These are phyloP conservation scores for Cinchona pubescens DNA, from an alignment of 257 asterid genomes.

Conservation along the genomic window DNA sequence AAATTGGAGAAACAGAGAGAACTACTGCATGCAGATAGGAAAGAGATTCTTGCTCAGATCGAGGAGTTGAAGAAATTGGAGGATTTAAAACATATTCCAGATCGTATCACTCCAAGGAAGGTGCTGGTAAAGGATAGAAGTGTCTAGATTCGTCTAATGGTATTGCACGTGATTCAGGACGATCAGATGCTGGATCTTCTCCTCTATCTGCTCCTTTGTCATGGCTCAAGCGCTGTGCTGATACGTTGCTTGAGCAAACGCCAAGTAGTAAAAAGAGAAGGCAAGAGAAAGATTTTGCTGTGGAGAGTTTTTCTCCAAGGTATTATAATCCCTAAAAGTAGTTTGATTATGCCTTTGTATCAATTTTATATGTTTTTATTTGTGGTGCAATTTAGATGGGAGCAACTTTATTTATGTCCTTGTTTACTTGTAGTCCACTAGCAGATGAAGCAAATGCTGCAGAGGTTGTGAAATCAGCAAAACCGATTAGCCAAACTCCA, in stretches of 20 bases:
- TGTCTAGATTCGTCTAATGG: conserved; percentile 41
- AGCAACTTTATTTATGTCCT: background rate
- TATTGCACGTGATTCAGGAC: conserved; percentile 30
- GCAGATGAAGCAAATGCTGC: conserved; percentile 29
- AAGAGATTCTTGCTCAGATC: conserved; percentile 69
- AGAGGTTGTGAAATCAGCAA: conserved; percentile 28
- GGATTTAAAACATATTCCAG: conserved; percentile 60
- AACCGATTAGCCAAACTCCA: conserved; percentile 28
- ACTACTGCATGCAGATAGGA: conserved; percentile 72
- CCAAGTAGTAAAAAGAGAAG: conserved; percentile 59
- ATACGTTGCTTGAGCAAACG: conserved; percentile 71
- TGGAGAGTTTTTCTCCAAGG: conserved; percentile 43
- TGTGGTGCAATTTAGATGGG: background rate
- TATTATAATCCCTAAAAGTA: conserved; percentile 18
- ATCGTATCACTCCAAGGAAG: conserved; percentile 52
- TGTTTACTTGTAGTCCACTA: conserved; percentile 29
- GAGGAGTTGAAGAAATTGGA: conserved; percentile 74
- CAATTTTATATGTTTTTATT: background rate
- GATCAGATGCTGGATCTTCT: conserved; percentile 46
- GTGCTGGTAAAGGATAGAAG: conserved; percentile 36
- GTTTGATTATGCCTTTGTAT: background rate
- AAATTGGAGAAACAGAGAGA: conserved; percentile 94
- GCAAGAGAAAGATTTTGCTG: conserved; percentile 41
- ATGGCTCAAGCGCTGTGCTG: conserved; percentile 91
- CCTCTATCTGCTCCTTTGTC: conserved; percentile 74